These are phyloP conservation scores for Cordyceps tenuipes DNA, from an alignment of 2,329 filamentous ascomycete species.

Conservation along the genomic window DNA sequence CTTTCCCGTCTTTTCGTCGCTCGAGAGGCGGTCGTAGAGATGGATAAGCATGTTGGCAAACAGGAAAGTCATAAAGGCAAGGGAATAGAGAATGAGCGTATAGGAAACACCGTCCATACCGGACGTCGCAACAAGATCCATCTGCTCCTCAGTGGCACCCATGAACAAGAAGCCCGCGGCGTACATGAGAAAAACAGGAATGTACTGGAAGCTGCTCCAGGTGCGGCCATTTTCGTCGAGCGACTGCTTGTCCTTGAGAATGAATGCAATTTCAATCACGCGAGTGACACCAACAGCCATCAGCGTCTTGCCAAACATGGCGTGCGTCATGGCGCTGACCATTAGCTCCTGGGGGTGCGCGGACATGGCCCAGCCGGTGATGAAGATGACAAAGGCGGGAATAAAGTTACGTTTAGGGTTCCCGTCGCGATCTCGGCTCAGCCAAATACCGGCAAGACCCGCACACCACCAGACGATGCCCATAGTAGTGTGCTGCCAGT, in stretches of 20 bases:
- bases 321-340: constrained; percentile 80
- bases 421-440: constrained; percentile 76
- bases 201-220: constrained; percentile 52
- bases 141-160: constrained; percentile 95
- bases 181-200: constrained; percentile 62
- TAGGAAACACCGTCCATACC: constrained; percentile 86
- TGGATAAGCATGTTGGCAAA: constrained; percentile 81
- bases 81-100: constrained; percentile 80
- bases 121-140: constrained; percentile 64
- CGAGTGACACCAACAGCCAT: constrained; percentile 81
- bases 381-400: constrained; percentile 78
- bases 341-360: constrained; percentile 77
- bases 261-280: constrained; percentile 85
- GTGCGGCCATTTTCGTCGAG: constrained; percentile 60
- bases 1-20: constrained; percentile 30
- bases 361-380: constrained; percentile 96
- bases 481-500: constrained; percentile 98
- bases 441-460: constrained; percentile 83
- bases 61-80: constrained; percentile 85
- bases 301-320: constrained; percentile 86
- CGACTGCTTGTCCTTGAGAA: constrained; percentile 64
- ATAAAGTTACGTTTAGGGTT: constrained; percentile 87
- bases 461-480: constrained; percentile 98
- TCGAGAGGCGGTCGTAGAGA: constrained; percentile 62
- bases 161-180: constrained; percentile 95